Evolutionary conservation across 306 rosid species (phyloP).

Genomic region (Begonia fuchsioides): DNA sequence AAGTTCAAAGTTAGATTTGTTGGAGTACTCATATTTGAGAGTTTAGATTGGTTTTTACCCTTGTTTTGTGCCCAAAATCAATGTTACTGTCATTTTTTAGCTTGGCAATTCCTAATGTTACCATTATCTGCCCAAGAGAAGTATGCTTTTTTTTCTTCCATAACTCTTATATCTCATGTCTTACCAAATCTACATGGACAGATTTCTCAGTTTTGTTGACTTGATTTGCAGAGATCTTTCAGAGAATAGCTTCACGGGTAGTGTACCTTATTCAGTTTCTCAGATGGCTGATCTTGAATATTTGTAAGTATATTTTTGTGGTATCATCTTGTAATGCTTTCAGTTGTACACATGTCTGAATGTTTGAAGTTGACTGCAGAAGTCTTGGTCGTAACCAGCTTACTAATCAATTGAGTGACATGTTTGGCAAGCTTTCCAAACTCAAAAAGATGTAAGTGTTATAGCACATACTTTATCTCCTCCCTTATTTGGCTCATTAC

Average conservation of each 20-base stretch:
- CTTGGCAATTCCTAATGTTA: too few species aligned
- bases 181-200: too few species aligned
- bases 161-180: too few species aligned
- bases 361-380: constrained; percentile 30
- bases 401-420: constrained; percentile 53
- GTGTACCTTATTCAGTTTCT: constrained; percentile 59
- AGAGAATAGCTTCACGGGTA: constrained; percentile 42
- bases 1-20: too few species aligned
- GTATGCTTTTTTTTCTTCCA: too few species aligned
- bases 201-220: not conserved
- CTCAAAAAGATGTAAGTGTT: constrained; percentile 58
- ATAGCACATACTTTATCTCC: not conserved
- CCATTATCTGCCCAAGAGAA: too few species aligned
- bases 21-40: too few species aligned
- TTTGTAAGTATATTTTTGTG: constrained; percentile 33
- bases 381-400: constrained; percentile 62
- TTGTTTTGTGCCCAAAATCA: too few species aligned
- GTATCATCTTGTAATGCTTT: not conserved
- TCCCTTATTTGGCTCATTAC: not conserved
- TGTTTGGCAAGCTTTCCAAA: constrained; percentile 52
- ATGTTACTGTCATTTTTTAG: too few species aligned
- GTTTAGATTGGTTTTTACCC: too few species aligned
- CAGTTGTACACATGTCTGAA: constrained; percentile 10
- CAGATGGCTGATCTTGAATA: constrained; percentile 45
- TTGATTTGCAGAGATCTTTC: constrained; percentile 59